phyloP scores from a whole-genome alignment of 176 grass and related monocot genomes.

The Oropetium thomaeum region DNA sequence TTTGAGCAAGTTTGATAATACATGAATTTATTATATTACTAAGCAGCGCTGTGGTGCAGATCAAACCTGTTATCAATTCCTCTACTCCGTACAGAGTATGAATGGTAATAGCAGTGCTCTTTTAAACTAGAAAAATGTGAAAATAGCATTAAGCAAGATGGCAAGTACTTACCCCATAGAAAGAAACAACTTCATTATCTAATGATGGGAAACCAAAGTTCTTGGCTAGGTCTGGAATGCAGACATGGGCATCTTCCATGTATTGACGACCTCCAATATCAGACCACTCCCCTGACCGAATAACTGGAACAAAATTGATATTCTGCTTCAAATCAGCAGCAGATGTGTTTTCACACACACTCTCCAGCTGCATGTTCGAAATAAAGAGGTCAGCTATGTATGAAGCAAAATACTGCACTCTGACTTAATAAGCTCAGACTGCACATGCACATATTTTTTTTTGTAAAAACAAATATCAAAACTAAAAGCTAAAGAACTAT shows the following conservation, averaged over 20 bases:
- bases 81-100: neutral
- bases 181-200: constrained; percentile 63
- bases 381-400: neutral
- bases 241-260: constrained; percentile 94
- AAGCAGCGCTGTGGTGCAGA: neutral
- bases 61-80: neutral
- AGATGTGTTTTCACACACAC: constrained; percentile 66
- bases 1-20: neutral
- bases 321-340: constrained; percentile 54
- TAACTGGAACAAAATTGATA: constrained; percentile 51
- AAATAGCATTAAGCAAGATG: neutral
- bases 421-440: neutral
- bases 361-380: constrained; percentile 59
- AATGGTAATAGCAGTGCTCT: neutral
- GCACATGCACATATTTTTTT: neutral
- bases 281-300: constrained; percentile 79
- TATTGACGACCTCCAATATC: constrained; percentile 70
- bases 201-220: constrained; percentile 47
- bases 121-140: neutral
- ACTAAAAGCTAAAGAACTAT: neutral
- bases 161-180: constrained; percentile 70
- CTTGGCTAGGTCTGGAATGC: constrained; percentile 79
- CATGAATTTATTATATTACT: neutral
- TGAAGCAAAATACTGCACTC: neutral
- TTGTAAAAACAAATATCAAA: neutral